Evolutionary conservation across 2,329 filamentous ascomycete species (phyloP).

Genomic region (Periconia macrospinosa): DNA sequence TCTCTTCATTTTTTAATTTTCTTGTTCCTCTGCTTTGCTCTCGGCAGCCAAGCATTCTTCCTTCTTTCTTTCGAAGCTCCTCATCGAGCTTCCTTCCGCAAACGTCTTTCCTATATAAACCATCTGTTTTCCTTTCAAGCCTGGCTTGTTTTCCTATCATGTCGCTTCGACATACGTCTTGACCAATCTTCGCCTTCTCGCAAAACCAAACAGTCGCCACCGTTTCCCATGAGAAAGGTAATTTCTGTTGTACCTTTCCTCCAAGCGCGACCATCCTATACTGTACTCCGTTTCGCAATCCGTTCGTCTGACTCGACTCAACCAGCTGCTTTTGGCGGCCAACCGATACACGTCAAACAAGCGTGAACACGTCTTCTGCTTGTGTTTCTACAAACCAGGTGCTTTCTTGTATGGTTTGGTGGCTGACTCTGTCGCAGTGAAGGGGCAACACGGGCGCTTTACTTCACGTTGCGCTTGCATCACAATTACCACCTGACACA

Average conservation of each 20-base stretch:
- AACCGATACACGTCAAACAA: conserved; percentile 37
- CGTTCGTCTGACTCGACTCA: conserved; percentile 39
- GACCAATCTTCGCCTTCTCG: conserved; percentile 12
- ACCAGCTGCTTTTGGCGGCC: conserved; percentile 34
- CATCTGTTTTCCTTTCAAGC: neutral
- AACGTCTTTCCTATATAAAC: conserved; percentile 19
- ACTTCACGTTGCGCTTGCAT: conserved; percentile 30
- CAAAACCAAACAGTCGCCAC: conserved; percentile 14
- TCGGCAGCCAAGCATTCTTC: conserved; percentile 31
- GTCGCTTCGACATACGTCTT: conserved; percentile 32
- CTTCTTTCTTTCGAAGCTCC: conserved; percentile 11
- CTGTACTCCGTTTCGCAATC: conserved; percentile 18
- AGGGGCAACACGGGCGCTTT: conserved; percentile 31
- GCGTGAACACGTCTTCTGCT: conserved; percentile 42
- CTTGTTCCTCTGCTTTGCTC: conserved; percentile 32
- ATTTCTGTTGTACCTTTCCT: conserved; percentile 10
- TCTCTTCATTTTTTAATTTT: neutral
- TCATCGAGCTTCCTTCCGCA: conserved; percentile 31
- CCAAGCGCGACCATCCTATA: conserved; percentile 24
- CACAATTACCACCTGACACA: conserved; percentile 27
- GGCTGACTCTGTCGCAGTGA: conserved; percentile 41
- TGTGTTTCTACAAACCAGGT: conserved; percentile 42
- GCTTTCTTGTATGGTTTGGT: conserved; percentile 38
- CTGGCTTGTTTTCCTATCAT: conserved; percentile 28
- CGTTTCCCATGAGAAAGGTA: conserved; percentile 39